Evolutionary conservation across 805 yeast genomes (phyloP).

Genomic region (Teunomyces tritomae): DNA sequence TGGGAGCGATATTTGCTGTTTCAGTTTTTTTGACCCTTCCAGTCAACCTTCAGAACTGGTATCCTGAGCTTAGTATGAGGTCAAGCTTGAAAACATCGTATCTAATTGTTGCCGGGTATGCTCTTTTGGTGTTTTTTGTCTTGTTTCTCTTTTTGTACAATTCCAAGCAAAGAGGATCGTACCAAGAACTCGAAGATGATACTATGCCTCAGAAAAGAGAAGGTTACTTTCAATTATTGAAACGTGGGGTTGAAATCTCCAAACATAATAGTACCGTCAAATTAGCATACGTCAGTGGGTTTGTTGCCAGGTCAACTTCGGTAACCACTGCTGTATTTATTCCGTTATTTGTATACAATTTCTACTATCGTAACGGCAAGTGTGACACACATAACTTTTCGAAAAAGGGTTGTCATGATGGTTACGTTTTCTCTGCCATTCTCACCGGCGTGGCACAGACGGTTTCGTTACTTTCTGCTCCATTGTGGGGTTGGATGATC

Average conservation of each 20-base stretch:
- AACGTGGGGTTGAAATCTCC: slow-evolving; percentile 12
- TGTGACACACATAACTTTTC: slow-evolving; percentile 33
- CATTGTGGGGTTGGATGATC: slow-evolving; percentile 58
- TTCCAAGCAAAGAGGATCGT: slow-evolving; percentile 18
- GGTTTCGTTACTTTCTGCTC: slow-evolving; percentile 57
- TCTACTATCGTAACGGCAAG: slow-evolving; percentile 48
- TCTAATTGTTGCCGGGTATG: slow-evolving; percentile 42
- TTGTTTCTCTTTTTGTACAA: slow-evolving; percentile 47
- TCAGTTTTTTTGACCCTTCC: slow-evolving; percentile 57
- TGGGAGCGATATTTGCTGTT: slow-evolving; percentile 68
- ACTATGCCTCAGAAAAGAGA: neutral
- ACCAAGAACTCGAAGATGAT: neutral
- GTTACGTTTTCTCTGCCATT: slow-evolving; percentile 63
- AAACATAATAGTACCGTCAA: slow-evolving; percentile 11
- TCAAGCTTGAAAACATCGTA: slow-evolving; percentile 49
- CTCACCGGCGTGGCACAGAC: slow-evolving; percentile 66
- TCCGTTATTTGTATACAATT: slow-evolving; percentile 60
- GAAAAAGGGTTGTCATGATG: slow-evolving; percentile 52
- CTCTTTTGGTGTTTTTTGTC: slow-evolving; percentile 37
- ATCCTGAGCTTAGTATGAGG: slow-evolving; percentile 35
- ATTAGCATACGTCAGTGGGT: slow-evolving; percentile 56
- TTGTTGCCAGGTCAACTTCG: slow-evolving; percentile 62
- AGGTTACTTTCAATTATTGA: slow-evolving; percentile 1
- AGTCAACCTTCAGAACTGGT: slow-evolving; percentile 39
- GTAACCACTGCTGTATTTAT: slow-evolving; percentile 58